phyloP scores from a whole-genome alignment of 306 rosid species.

The Oemleria cerasiformis region DNA sequence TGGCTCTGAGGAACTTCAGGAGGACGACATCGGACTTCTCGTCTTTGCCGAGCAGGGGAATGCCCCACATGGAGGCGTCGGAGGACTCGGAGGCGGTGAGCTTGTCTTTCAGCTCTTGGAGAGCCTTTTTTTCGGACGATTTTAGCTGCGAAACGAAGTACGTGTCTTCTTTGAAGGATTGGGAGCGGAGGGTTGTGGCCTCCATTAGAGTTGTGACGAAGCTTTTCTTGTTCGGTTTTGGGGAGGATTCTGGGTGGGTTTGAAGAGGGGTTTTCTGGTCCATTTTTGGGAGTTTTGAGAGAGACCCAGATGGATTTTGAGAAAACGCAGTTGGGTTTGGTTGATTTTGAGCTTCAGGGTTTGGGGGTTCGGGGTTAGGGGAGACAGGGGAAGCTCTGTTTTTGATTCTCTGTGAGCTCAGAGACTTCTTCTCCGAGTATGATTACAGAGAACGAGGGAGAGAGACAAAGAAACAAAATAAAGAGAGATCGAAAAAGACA shows the following conservation, averaged over 20 bases:
- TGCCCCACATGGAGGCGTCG: slow-evolving; percentile 67
- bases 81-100: slow-evolving; percentile 38
- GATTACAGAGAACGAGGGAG: background rate
- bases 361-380: background rate
- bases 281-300: slow-evolving; percentile 21
- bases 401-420: slow-evolving; percentile 11
- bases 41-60: slow-evolving; percentile 58
- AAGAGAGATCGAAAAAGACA: background rate
- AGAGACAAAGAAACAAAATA: slow-evolving; percentile 12
- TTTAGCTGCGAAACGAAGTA: slow-evolving; percentile 59
- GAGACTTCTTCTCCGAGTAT: slow-evolving; percentile 8
- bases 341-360: background rate
- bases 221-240: slow-evolving; percentile 63
- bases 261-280: slow-evolving; percentile 26
- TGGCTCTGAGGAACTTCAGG: slow-evolving; percentile 81
- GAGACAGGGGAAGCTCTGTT: slow-evolving; percentile 2
- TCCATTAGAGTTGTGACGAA: slow-evolving; percentile 69
- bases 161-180: slow-evolving; percentile 79
- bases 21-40: slow-evolving; percentile 78
- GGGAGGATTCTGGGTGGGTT: slow-evolving; percentile 49
- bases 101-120: slow-evolving; percentile 62
- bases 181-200: slow-evolving; percentile 46
- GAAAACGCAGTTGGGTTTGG: slow-evolving; percentile 5
- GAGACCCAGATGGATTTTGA: slow-evolving; percentile 44
- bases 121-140: slow-evolving; percentile 74